These are phyloP conservation scores for Myriosclerotinia curreyana DNA, from an alignment of 2,329 filamentous ascomycete species.

Conservation along the genomic window DNA sequence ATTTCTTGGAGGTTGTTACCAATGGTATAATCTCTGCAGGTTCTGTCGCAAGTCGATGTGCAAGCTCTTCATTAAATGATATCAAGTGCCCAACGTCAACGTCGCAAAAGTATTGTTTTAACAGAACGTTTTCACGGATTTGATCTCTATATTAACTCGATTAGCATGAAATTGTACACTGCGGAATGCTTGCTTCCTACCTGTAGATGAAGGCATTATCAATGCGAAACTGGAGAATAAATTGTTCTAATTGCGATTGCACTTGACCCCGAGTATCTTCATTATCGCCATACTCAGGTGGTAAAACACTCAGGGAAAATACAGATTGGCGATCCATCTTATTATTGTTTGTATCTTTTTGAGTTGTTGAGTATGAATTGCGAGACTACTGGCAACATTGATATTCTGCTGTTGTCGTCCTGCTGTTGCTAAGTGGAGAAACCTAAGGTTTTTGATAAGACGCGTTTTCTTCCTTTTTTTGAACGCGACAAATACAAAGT, in stretches of 20 bases:
- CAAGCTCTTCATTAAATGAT: conserved; percentile 92
- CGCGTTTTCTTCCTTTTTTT: conserved; percentile 16
- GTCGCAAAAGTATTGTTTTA: conserved; percentile 95
- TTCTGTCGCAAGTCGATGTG: conserved; percentile 82
- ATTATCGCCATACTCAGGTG: conserved; percentile 60
- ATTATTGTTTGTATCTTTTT: conserved; percentile 20
- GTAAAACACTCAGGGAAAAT: conserved; percentile 80
- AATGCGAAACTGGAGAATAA: conserved; percentile 89
- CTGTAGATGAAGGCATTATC: conserved; percentile 95
- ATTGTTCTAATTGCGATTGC: conserved; percentile 79
- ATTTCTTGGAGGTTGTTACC: conserved; percentile 49
- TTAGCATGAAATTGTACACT: conserved; percentile 37
- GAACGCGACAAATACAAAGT: conserved; percentile 19
- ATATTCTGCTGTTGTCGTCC: conserved; percentile 17
- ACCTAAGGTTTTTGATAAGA: conserved; percentile 20
- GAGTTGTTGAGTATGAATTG: conserved; percentile 6
- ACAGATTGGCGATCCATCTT: conserved; percentile 84
- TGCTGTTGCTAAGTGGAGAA: conserved; percentile 16
- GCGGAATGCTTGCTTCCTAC: conserved; percentile 47
- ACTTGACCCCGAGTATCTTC: conserved; percentile 66
- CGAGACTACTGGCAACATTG: conserved; percentile 8
- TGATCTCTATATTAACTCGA: conserved; percentile 65
- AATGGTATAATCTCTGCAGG: conserved; percentile 90
- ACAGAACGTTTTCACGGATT: conserved; percentile 86
- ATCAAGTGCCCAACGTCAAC: conserved; percentile 95